phyloP scores from a whole-genome alignment of 768 basidiomycete species.

The Podaxis sp. region DNA sequence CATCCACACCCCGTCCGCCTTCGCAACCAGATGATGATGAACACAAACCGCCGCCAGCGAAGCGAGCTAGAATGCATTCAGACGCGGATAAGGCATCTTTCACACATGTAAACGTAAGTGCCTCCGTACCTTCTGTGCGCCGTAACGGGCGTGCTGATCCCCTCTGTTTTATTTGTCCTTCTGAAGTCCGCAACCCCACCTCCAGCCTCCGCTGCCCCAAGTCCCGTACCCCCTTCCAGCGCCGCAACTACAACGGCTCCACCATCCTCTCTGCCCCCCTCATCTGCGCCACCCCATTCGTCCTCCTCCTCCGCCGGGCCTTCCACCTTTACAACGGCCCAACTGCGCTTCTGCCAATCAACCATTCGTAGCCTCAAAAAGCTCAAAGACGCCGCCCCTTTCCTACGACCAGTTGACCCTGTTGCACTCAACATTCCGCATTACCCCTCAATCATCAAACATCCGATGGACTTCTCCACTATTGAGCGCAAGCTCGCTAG shows the following conservation, averaged over 20 bases:
- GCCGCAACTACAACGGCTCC: slow-evolving; percentile 14
- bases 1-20: slow-evolving; percentile 34
- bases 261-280: slow-evolving; percentile 21
- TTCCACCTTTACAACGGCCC: slow-evolving; percentile 59
- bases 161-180: slow-evolving; percentile 30
- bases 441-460: slow-evolving; percentile 82
- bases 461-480: slow-evolving; percentile 93
- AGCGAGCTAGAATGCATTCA: slow-evolving; percentile 74
- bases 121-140: slow-evolving; percentile 44
- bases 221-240: slow-evolving; percentile 33
- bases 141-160: slow-evolving; percentile 56
- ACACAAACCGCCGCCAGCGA: slow-evolving; percentile 74
- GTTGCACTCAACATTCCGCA: slow-evolving; percentile 84
- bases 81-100: slow-evolving; percentile 76
- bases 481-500: slow-evolving; percentile 84
- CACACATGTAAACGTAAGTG: slow-evolving; percentile 57
- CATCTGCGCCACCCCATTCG: slow-evolving; percentile 21
- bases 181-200: slow-evolving; percentile 77
- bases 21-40: slow-evolving; percentile 50
- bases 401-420: slow-evolving; percentile 86
- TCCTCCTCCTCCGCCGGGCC: slow-evolving; percentile 19
- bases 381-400: slow-evolving; percentile 78
- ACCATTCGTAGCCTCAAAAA: slow-evolving; percentile 84
- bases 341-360: slow-evolving; percentile 78
- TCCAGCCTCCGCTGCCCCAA: slow-evolving; percentile 51